These are phyloP conservation scores for Cymodocea nodosa DNA, from an alignment of 116 monocot species.

Conservation along the genomic window DNA sequence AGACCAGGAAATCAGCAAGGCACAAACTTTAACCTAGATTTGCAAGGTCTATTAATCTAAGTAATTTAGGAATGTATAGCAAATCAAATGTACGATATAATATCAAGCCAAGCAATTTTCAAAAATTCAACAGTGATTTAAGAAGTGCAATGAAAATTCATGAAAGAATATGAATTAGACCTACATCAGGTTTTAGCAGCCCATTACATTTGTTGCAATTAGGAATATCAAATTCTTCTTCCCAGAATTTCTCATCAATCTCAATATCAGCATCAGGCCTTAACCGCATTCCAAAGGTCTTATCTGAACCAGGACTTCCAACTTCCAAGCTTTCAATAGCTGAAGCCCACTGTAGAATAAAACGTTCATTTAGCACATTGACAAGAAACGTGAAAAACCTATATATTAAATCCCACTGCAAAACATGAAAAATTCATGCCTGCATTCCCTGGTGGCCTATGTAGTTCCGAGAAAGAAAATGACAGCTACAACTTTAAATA, in stretches of 20 bases:
- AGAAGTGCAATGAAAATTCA: neutral
- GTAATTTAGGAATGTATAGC: no score
- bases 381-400: no score
- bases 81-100: no score
- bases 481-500: no score
- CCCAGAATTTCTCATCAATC: conserved; percentile 93
- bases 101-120: no score
- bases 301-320: conserved; percentile 71
- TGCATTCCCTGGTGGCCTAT: neutral
- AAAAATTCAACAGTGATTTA: no score
- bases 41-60: no score
- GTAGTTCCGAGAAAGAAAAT: neutral
- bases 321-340: conserved; percentile 74
- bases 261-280: conserved; percentile 98
- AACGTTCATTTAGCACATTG: no score
- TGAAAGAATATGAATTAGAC: conserved; percentile 5
- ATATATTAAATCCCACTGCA: no score
- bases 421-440: no score
- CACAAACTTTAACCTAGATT: no score
- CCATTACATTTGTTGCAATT: conserved; percentile 69
- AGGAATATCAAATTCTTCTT: conserved; percentile 81
- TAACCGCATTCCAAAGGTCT: conserved; percentile 94
- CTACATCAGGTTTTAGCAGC: conserved; percentile 93
- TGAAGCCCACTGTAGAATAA: conserved; percentile 63
- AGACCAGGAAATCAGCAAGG: no score